A percentile compares a stretch with the other conserved stretches of the same genome.
Evolutionary conservation across 495 filamentous ascomycete genomes (phyloP).

Genomic region (Lindgomyces ingoldianus): DNA sequence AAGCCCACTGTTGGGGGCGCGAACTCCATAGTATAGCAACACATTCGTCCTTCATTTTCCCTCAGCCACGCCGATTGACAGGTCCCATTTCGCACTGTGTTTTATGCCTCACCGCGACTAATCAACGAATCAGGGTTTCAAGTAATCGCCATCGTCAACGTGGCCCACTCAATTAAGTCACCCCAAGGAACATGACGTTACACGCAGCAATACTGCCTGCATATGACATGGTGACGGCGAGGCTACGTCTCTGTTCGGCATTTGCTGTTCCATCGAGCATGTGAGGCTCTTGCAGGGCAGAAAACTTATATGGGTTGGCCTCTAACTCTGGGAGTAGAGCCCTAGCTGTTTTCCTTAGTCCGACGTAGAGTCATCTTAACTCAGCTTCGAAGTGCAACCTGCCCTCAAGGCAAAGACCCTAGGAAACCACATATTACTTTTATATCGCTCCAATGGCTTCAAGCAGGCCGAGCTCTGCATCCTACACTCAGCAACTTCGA

Average conservation of each 20-base stretch:
- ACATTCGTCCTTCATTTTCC: neutral
- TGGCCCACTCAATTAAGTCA: neutral
- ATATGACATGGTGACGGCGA: conserved; percentile 1
- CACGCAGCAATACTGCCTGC: neutral
- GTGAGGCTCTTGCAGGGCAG: neutral
- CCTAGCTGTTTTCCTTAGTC: neutral
- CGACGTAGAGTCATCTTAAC: neutral
- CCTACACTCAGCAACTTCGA: neutral
- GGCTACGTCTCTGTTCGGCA: conserved; percentile 17
- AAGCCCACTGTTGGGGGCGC: neutral
- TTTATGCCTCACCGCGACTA: neutral
- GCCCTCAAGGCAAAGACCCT: too few relatives aligned
- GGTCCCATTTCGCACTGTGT: neutral
- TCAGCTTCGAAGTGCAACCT: too few relatives aligned
- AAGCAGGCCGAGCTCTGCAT: too few relatives aligned
- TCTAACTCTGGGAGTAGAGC: neutral
- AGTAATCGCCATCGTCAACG: neutral
- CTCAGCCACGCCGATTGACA: neutral
- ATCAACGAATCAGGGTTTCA: neutral
- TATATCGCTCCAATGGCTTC: neutral
- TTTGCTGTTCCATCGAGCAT: neutral
- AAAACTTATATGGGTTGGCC: conserved; percentile 1
- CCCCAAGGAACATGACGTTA: conserved; percentile 6
- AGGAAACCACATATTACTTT: too few relatives aligned
- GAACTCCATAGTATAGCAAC: neutral